Evolutionary conservation across 495 filamentous ascomycete genomes (phyloP).

Genomic region (Aspergillus sclerotioniger): DNA sequence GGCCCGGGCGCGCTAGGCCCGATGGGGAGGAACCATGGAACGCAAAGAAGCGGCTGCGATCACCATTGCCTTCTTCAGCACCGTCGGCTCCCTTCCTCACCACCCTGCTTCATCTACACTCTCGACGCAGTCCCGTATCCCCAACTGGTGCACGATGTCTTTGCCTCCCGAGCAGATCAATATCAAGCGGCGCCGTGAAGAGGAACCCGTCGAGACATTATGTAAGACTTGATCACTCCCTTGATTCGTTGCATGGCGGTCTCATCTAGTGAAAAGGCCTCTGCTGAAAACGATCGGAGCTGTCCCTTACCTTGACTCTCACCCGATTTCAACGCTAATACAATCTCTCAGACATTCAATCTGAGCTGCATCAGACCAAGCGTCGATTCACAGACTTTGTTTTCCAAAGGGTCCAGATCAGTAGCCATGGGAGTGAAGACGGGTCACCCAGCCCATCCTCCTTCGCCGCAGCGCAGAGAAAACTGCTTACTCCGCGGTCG

Average conservation of each 20-base stretch:
- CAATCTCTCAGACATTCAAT: slow-evolving; percentile 41
- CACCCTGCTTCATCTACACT: neutral
- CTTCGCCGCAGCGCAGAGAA: slow-evolving; percentile 24
- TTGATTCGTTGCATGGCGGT: neutral
- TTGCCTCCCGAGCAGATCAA: slow-evolving; percentile 54
- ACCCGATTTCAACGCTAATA: slow-evolving; percentile 9
- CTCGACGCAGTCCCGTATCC: neutral
- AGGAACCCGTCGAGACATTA: slow-evolving; percentile 55
- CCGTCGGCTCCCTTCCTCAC: slow-evolving; percentile 2
- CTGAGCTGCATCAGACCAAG: slow-evolving; percentile 45
- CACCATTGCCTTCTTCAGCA: slow-evolving; percentile 2
- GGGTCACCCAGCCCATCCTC: slow-evolving; percentile 17
- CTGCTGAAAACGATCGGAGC: neutral
- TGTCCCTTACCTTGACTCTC: neutral
- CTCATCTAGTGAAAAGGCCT: neutral
- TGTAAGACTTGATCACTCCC: slow-evolving; percentile 39
- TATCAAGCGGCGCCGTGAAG: slow-evolving; percentile 56
- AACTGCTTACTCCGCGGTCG: slow-evolving; percentile 38
- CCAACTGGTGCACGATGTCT: slow-evolving; percentile 27
- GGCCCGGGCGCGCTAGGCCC: slow-evolving; percentile 14
- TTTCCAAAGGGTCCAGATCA: slow-evolving; percentile 42
- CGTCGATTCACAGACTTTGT: slow-evolving; percentile 51
- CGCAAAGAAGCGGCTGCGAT: neutral
- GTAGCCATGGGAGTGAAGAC: slow-evolving; percentile 16
- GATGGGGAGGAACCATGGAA: slow-evolving; percentile 16